Base-by-base conservation (phyloP, 192 early-diverging fungal genomes). In the Neocallimastix lanati region DNA sequence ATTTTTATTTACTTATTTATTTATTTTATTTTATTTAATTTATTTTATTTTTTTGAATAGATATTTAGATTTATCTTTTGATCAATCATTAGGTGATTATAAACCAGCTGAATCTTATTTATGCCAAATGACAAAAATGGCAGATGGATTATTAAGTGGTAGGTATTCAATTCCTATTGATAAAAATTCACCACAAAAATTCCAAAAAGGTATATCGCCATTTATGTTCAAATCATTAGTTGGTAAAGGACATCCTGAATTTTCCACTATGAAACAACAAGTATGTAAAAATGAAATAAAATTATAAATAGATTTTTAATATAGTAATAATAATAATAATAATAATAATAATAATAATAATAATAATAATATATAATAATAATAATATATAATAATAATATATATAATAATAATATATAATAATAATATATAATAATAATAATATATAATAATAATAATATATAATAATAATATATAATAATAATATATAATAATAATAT, bases 191-290 rank as follows among this genome's bases (percentile, higher is more conserved):
- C 27, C 82, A 29, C 78, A 84, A 13, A 87, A 86, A 11, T 87
- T 87, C 4, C 94, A 98, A 82, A 85, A 91, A 29, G 96, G 96
- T 29, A 93, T 99, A 77, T 82, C 92, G 16, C 96, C 98, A 6
- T 85, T 86, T 21, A 96, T 96, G 93, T 96, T 98, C 85, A 99
- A 99, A 82, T 82, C 86, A 2, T 83, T 97, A 15, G 88, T 97
- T 35, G 95, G 95, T 21, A 90, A 91, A 78, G 94, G 92, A 29
- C 96, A 98, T 80, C 82, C 90, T 25, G 98, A 99, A 82, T 99
- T 99, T 79, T 91, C 92, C n/a, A 93, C 95, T 2, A 99, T 99
- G 98, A 88, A 94, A 36, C 98, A 99, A 84, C 98, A 98, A 83
- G 85, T 90, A n/a, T n/a, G n/a, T n/a, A n/a, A n/a, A n/a, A n/a